Base-by-base conservation (phyloP, 306 rosid genomes). In the Begonia fuchsioides region DNA sequence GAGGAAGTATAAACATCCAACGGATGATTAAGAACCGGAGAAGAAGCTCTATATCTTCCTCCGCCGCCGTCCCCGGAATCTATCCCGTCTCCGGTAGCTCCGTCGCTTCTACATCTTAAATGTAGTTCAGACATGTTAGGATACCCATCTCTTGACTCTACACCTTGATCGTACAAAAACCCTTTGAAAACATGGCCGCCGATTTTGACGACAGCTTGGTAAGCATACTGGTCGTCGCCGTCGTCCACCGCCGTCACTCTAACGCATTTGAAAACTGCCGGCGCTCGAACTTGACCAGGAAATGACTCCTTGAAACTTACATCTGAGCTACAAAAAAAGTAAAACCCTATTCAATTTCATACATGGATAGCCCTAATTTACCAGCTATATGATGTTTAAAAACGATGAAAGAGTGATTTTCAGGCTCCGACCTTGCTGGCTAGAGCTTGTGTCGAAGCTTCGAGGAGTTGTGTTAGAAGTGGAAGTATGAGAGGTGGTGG, bases 211-310 rank as follows among this genome's bases (percentile, higher is more conserved):
- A 74, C 84, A 0, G 97, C 97, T 14, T 90, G 93, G 64, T 90
- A 90, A 0, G 95, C 95, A 35, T 64, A 84, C 74, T 90, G 80
- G 15, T 74, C 97, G 12, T 81, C 74, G 0, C 88, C 93, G 11
- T 78, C 95, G 0, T 84, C 95, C 69, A 90, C 76, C 2, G 90
- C 81, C 3, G 97, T 76, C 26, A 90, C 97, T 49, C 84, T 55
- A 6, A 90, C 97, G 55, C 97, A 90, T 77, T 90, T 90, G 82
- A 90, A 90, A 38, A 81, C 90, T 2, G 97, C 97, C 11, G 75
- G 72, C 19, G 77, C 93, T 12, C 93, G 79, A 50, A 90, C 73
- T 68, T 84, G 97, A 0, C 93, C 82, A 0, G 95, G 97, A 70
- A 90, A 64, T 17, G 73, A 1, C 50, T 76, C 93, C 16, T 62